phyloP scores from a whole-genome alignment of 179 eudicot genomes.

The Spergularia azorica region DNA sequence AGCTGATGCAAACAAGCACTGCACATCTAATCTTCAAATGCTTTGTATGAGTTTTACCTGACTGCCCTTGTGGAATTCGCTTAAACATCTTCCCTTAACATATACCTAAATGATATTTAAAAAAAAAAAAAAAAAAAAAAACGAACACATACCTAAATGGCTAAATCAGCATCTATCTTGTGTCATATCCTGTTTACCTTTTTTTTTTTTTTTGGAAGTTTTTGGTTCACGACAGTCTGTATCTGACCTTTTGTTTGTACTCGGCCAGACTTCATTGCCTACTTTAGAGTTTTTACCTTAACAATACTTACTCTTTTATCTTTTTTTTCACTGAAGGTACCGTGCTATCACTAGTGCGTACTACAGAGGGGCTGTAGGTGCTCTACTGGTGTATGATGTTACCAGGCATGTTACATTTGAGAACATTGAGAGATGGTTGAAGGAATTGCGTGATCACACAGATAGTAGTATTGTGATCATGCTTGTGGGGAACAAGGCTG shows the following conservation, averaged over 20 bases:
- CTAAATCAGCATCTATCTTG: background rate
- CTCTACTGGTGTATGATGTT: conserved; percentile 31
- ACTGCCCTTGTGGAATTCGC: too few relatives aligned
- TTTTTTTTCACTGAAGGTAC: conserved; percentile 26
- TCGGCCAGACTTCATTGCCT: background rate
- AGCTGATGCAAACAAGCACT: background rate
- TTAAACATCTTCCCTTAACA: too few relatives aligned
- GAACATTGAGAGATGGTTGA: conserved; percentile 34
- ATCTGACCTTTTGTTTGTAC: background rate
- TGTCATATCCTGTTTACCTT: background rate
- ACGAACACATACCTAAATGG: too few relatives aligned
- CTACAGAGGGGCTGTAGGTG: conserved; percentile 38
- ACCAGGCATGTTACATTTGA: conserved; percentile 34
- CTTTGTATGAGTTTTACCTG: too few relatives aligned
- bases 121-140: too few relatives aligned
- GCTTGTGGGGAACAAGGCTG: conserved; percentile 38
- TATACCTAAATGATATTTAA: too few relatives aligned
- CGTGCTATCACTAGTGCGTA: conserved; percentile 38
- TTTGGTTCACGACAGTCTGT: background rate
- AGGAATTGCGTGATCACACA: conserved; percentile 37
- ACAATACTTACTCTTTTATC: background rate
- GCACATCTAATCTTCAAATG: too few relatives aligned
- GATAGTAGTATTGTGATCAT: conserved; percentile 31
- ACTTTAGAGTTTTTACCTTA: background rate
- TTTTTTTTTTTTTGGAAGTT: background rate